These are phyloP conservation scores for Copromyces sp. DNA, from an alignment of 495 filamentous ascomycete genomes.

Conservation along the genomic window DNA sequence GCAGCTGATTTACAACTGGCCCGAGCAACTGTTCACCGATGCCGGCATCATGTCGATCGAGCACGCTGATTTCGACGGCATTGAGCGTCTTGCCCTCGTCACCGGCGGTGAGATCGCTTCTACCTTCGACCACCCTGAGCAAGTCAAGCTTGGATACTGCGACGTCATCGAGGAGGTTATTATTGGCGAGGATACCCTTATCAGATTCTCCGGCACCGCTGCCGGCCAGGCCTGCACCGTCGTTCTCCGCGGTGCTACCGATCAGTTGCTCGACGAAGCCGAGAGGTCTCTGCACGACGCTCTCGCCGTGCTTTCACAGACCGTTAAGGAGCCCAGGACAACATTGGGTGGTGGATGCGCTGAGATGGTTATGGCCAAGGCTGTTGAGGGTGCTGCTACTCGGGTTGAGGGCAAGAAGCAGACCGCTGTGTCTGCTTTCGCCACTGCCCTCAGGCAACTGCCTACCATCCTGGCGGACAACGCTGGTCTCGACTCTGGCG, in stretches of 20 bases:
- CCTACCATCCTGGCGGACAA: slow-evolving; percentile 97
- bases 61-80: slow-evolving; percentile 97
- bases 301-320: slow-evolving; percentile 92
- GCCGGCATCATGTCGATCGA: slow-evolving; percentile 97
- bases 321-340: slow-evolving; percentile 84
- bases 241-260: slow-evolving; percentile 89
- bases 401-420: slow-evolving; percentile 96
- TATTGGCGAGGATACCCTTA: slow-evolving; percentile 92
- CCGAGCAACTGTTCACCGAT: slow-evolving; percentile 95
- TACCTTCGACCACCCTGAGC: slow-evolving; percentile 95
- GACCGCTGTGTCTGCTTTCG: slow-evolving; percentile 82
- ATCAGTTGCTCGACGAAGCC: slow-evolving; percentile 92
- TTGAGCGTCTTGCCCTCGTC: slow-evolving; percentile 88
- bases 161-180: slow-evolving; percentile 96
- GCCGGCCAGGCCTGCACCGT: slow-evolving; percentile 94
- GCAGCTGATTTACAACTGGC: slow-evolving; percentile 99
- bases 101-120: slow-evolving; percentile 96
- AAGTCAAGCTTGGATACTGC: slow-evolving; percentile 90
- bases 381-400: slow-evolving; percentile 86
- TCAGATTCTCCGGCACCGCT: slow-evolving; percentile 93
- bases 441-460: slow-evolving; percentile 78
- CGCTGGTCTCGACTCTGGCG: slow-evolving; percentile 88
- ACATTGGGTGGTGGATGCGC: slow-evolving; percentile 93
- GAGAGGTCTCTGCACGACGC: slow-evolving; percentile 95
- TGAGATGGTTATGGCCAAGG: slow-evolving; percentile 98